These are phyloP conservation scores for Tribonema minus DNA, from an alignment of 108 stramenopile genomes.

Conservation along the genomic window DNA sequence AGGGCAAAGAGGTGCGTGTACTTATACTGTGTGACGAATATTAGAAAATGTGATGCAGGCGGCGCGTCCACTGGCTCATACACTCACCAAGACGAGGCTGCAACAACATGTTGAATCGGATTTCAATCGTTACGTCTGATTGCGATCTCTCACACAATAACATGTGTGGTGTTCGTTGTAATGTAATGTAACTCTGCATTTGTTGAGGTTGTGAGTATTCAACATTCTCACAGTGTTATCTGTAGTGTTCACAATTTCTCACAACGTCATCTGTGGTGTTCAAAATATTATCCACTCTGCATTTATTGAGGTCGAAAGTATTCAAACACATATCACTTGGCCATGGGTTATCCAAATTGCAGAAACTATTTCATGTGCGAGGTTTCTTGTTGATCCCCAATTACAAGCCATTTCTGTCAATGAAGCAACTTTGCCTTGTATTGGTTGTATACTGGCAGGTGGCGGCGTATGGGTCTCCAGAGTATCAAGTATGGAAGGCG, in stretches of 20 bases:
- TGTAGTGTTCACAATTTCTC: too few relatives aligned
- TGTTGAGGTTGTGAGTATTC: too few relatives aligned
- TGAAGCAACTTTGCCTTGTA: too few relatives aligned
- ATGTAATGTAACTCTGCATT: not conserved
- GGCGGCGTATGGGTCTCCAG: slow-evolving; percentile 24
- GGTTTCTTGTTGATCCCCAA: not conserved
- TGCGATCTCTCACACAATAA: not conserved
- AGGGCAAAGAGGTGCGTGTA: slow-evolving; percentile 8
- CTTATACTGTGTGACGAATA: too few relatives aligned
- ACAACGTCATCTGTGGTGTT: too few relatives aligned
- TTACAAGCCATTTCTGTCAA: not conserved
- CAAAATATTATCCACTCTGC: too few relatives aligned
- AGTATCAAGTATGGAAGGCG: slow-evolving; percentile 11
- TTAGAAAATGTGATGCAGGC: not conserved
- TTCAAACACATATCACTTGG: too few relatives aligned
- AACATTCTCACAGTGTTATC: too few relatives aligned
- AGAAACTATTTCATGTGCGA: too few relatives aligned
- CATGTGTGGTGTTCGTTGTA: not conserved
- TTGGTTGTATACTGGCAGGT: slow-evolving; percentile 1
- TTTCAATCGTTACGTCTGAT: not conserved
- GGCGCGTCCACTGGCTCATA: not conserved
- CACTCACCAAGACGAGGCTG: not conserved
- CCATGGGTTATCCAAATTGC: too few relatives aligned
- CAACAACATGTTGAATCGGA: not conserved
- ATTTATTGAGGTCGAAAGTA: too few relatives aligned